Evolutionary conservation across 2,329 filamentous ascomycete genomes (phyloP), one percentile per base, ranked within the genome.

Genomic region (Diaporthe citrichinensis): DNA sequence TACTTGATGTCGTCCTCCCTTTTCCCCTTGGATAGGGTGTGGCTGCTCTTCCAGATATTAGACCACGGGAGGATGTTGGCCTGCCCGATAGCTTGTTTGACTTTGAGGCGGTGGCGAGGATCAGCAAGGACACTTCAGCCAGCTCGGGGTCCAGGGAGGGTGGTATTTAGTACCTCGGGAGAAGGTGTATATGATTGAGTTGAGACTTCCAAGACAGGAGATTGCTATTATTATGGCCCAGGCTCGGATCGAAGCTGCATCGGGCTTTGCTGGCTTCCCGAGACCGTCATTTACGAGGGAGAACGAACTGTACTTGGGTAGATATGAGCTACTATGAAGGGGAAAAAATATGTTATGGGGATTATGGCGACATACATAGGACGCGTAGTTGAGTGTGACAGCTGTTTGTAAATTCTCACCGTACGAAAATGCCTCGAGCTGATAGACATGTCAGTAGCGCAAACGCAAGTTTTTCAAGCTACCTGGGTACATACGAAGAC

Each of bases 331-430:
- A 53, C n/a, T 1, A 25, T 2, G 51, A 28, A 53, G n/a, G n/a
- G 4, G 4, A 0, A 9, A 28, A 28, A n/a, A 28, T 2, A 17
- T 6, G 10, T 1, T 12, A 14, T 12, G 10, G 51, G 2, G 10
- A 12, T 1, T 12, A n/a, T 15, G 23, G 23, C n/a, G 12, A 53
- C 51, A 15, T 53, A 53, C 51, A 4, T 53, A 53, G 51, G 51
- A 53, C 2, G 51, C n/a, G 51, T 53, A 53, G 51, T 53, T 53
- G 51, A 53, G 51, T 14, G 51, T 55, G 53, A 55, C 25, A 17
- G 53, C 53, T 14, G 53, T 55, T 31, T 55, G 53, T 31, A 55
- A 31, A 31, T 55, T 55, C 3, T 55, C 53, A 31, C 53, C 25
- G 25, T 55, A 31, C 31, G 53, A 14, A 17, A 55, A 55, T 7